Evolutionary conservation across 805 yeast species (phyloP), one percentile per base, ranked within the genome.

Genomic region (Sugiyamaella lignohabitans): DNA sequence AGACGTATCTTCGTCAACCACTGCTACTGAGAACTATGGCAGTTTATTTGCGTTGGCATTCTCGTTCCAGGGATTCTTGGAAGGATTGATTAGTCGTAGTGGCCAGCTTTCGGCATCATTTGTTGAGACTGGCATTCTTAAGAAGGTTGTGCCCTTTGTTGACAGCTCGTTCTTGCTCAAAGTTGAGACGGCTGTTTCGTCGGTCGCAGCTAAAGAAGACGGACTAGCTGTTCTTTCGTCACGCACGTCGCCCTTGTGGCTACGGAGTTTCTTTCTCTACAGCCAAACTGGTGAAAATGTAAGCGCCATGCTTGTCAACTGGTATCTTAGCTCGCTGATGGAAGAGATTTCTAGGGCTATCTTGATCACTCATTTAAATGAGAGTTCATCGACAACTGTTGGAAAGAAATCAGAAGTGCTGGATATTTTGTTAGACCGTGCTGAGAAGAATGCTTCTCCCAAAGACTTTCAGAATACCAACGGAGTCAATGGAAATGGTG

Each of bases 51-150:
- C 42, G 5, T 16, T 16, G 34, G 54, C 46, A 30, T 68, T 45
- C 54, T 64, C 58, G 21, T 43, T 55, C 42, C 61, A 47, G 48
- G 69, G 53, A 51, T 71, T 55, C 52, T 55, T 70, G 45, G 64
- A 63, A 43, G 69, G 66, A 8, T 53, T 64, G 29, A 47, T 55
- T 3, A 43, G 38, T 8, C 29, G 41, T 29, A 43, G 47, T n/a
- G 19, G 35, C n/a, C 18, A 29, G 2, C 23, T 53, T 38, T 24
- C 47, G 14, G 42, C 42, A 11, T 40, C 24, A 17, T 42, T 43
- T 29, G 22, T 43, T 17, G 43, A 27, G 14, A 27, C 34, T 16
- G 27, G 22, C 4, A 24, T 53, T 35, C 36, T 55, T 10, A 22
- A 43, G 17, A 29, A 39, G 32, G 29, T 56, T 21, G 39, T 43